Base-by-base conservation (phyloP, 2,329 filamentous ascomycete species). In the Aspergillus quadrilineatus region DNA sequence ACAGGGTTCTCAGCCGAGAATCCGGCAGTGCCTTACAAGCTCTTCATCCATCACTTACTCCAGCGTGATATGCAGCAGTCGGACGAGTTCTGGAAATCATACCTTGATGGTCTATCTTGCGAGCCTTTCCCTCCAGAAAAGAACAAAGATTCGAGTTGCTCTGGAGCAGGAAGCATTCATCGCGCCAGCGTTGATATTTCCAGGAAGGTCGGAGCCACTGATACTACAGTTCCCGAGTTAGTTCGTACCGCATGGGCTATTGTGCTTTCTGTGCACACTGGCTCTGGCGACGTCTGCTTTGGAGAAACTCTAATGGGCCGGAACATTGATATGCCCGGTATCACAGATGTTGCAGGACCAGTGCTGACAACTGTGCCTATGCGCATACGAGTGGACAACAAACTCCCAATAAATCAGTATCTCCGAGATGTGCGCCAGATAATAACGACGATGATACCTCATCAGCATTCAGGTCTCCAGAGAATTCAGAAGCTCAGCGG, bases 391-490 rank as follows among this genome's bases (percentile, higher is more conserved):
- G 65, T 80, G 2, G 64, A 78, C 39, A 67, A 68, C 9, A 56
- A 65, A 30, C 68, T 74, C 46, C 67, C 68, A 5, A 67, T 76
- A 1, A 64, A 68, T 0, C 77, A 84, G 45, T 87, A 82, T 59
- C 72, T 89, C 3, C 75, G 82, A 42, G 70, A 74, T 2, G 77
- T 89, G 2, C 85, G 88, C 37, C 74, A 82, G 30, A 77, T 81
- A 53, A 82, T 80, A 0, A 76, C 84, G 0, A 72, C 78, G 3
- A 80, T 84, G 61, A 86, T 88, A 5, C 82, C 85, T 0, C 81
- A 88, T 65, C 84, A 89, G 67, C 85, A 90, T 66, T 77, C 82
- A n/a, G 79, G 79, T n/a, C 60, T 81, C 3, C 79, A 80, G 53
- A 73, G 77, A 41, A 81, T 81, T 57, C 81, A 84, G 8, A 76